Evolutionary conservation across 2,329 filamentous ascomycete genomes (phyloP).

Genomic region (Coniella vitis): DNA sequence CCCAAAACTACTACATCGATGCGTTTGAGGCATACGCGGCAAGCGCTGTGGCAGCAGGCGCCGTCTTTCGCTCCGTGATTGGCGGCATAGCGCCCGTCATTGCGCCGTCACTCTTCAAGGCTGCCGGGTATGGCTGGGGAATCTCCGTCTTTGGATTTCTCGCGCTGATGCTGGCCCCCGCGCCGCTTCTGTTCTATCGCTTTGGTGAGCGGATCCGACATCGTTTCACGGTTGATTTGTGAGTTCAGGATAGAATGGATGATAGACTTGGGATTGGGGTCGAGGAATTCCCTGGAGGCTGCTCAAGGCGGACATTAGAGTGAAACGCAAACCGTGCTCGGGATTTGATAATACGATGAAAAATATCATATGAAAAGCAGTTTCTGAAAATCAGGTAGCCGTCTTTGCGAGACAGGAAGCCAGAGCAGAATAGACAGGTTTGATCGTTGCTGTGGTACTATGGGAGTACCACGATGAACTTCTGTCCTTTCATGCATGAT

Average conservation of each 20-base stretch:
- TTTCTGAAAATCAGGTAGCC: too few relatives aligned
- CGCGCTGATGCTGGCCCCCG: constrained; percentile 7
- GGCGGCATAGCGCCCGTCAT: constrained; percentile 6
- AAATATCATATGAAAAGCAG: too few relatives aligned
- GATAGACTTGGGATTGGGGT: too few relatives aligned
- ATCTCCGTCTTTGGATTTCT: constrained; percentile 9
- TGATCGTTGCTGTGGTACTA: too few relatives aligned
- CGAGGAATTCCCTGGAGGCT: too few relatives aligned
- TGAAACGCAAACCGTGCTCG: too few relatives aligned
- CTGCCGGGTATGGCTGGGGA: constrained; percentile 9
- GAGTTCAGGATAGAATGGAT: neutral
- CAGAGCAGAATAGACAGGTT: too few relatives aligned
- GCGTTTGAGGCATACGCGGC: constrained; percentile 28
- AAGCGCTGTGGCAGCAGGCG: constrained; percentile 34
- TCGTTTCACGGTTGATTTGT: neutral
- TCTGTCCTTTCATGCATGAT: too few relatives aligned
- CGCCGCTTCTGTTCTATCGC: constrained; percentile 6
- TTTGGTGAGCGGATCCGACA: constrained; percentile 3
- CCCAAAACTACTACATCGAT: constrained; percentile 48
- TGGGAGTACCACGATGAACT: too few relatives aligned
- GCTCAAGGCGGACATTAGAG: too few relatives aligned
- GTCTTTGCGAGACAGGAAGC: too few relatives aligned
- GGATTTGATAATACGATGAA: too few relatives aligned
- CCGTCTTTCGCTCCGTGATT: constrained; percentile 18
- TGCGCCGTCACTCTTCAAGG: constrained; percentile 7